These are phyloP conservation scores for Pelargonium fulgidum DNA, from an alignment of 441 rosid species.

Conservation along the genomic window DNA sequence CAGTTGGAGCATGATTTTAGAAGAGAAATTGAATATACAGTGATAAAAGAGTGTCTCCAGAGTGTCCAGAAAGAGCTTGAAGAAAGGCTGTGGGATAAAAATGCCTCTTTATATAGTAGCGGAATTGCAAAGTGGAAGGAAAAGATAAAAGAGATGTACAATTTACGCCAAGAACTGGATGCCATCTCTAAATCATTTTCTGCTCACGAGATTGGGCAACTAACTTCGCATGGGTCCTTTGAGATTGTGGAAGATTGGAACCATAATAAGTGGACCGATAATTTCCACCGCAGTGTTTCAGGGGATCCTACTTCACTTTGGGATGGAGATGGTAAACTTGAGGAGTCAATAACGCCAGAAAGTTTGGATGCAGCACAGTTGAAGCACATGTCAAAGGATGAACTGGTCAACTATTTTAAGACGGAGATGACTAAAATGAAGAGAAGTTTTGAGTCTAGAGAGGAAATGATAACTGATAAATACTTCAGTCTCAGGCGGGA, in stretches of 20 bases:
- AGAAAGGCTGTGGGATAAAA: slow-evolving; percentile 39
- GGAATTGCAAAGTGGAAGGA: slow-evolving; percentile 34
- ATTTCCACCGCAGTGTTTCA: slow-evolving; percentile 49
- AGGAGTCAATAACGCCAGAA: slow-evolving; percentile 48
- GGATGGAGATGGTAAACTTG: slow-evolving; percentile 67
- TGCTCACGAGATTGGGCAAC: slow-evolving; percentile 46
- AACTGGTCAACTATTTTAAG: slow-evolving; percentile 48
- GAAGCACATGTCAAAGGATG: slow-evolving; percentile 39
- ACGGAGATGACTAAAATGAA: slow-evolving; percentile 77
- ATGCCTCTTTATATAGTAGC: slow-evolving; percentile 28
- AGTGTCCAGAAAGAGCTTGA: slow-evolving; percentile 57
- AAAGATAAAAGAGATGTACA: slow-evolving; percentile 54
- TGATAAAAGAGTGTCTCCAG: slow-evolving; percentile 37
- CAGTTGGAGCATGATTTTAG: slow-evolving; percentile 48
- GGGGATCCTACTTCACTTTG: slow-evolving; percentile 40
- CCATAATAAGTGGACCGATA: slow-evolving; percentile 33
- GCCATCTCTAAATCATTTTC: slow-evolving; percentile 45
- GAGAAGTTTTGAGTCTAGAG: slow-evolving; percentile 54
- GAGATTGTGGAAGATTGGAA: slow-evolving; percentile 39
- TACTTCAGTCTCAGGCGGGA: slow-evolving; percentile 52
- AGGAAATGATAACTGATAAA: slow-evolving; percentile 61
- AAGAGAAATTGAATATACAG: slow-evolving; percentile 44
- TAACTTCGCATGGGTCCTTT: slow-evolving; percentile 41
- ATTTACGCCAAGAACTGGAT: slow-evolving; percentile 66
- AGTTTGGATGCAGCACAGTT: slow-evolving; percentile 39